These are phyloP conservation scores for Mollisiaceae sp. DNA, from an alignment of 2,329 filamentous ascomycete species.

Conservation along the genomic window DNA sequence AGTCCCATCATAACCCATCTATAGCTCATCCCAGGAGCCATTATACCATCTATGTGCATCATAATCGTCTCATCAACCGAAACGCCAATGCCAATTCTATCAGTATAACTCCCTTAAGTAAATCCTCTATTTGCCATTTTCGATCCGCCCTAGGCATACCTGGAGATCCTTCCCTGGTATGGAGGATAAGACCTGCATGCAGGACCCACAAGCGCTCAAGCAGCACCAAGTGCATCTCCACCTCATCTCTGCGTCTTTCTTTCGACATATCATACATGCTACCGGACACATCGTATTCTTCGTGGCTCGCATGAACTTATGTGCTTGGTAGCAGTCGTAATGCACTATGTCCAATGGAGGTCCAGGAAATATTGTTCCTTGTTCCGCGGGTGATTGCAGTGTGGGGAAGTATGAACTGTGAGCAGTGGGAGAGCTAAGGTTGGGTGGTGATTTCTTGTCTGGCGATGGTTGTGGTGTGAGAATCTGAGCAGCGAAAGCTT, in stretches of 20 bases:
- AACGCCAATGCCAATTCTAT: not conserved
- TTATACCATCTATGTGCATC: not conserved
- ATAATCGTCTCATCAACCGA: not conserved
- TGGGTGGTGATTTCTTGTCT: slow-evolving; percentile 26
- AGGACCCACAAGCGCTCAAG: slow-evolving; percentile 40
- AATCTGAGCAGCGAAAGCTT: slow-evolving; percentile 31
- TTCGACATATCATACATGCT: slow-evolving; percentile 42
- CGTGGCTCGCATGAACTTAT: slow-evolving; percentile 39
- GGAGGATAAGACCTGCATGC: slow-evolving; percentile 37
- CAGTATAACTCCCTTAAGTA: not conserved
- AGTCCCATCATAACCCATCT: not conserved
- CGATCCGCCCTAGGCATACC: slow-evolving; percentile 33
- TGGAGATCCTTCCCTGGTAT: slow-evolving; percentile 38
- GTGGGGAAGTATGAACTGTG: slow-evolving; percentile 32
- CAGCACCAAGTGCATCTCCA: slow-evolving; percentile 44
- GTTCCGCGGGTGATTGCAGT: slow-evolving; percentile 23
- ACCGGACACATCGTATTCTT: slow-evolving; percentile 40
- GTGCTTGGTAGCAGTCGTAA: slow-evolving; percentile 41
- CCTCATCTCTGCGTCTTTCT: slow-evolving; percentile 36
- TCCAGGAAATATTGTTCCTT: slow-evolving; percentile 33
- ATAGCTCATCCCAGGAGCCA: not conserved
- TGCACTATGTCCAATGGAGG: slow-evolving; percentile 35
- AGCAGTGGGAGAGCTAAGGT: slow-evolving; percentile 25
- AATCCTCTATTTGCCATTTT: slow-evolving; percentile 12
- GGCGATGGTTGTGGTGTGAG: slow-evolving; percentile 35